phyloP scores from a whole-genome alignment of 495 filamentous ascomycete species.

The Penicillium ochrochloron region DNA sequence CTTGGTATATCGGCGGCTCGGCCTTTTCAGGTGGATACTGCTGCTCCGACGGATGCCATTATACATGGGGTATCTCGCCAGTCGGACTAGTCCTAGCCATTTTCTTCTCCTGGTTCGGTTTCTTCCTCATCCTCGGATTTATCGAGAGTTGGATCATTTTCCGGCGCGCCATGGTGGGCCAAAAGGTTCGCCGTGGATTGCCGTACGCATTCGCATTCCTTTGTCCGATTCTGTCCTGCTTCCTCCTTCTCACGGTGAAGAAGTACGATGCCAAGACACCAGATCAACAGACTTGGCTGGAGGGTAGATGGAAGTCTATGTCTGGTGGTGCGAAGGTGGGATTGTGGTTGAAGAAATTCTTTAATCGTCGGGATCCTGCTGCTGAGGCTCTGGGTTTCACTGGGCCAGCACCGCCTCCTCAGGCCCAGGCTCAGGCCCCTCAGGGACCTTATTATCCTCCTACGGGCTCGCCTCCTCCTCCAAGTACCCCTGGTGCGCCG shows the following conservation, averaged over 20 bases:
- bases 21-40: conserved; percentile 22
- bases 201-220: conserved; percentile 43
- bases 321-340: conserved; percentile 32
- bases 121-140: conserved; percentile 46
- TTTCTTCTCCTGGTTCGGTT: conserved; percentile 39
- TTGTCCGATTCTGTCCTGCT: conserved; percentile 34
- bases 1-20: conserved; percentile 16
- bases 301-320: conserved; percentile 40
- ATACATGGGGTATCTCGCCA: conserved; percentile 32
- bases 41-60: conserved; percentile 23
- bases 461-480: conserved; percentile 5
- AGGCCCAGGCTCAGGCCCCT: conserved; percentile 4
- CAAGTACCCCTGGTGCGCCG: conserved; percentile 11
- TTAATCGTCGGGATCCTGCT: conserved; percentile 18
- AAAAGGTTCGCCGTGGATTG: conserved; percentile 43
- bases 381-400: conserved; percentile 14
- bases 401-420: neutral
- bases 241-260: conserved; percentile 41
- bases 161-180: conserved; percentile 47
- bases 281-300: conserved; percentile 27
- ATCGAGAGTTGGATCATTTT: conserved; percentile 50
- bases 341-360: conserved; percentile 46
- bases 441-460: conserved; percentile 15
- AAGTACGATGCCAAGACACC: conserved; percentile 35
- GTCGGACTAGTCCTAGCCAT: conserved; percentile 37